Percentiles rank a stretch among this genome's conserved stretches.
Evolutionary conservation across 108 stramenopile species (phyloP).

Genomic region (Pseudonitzschia pungens): DNA sequence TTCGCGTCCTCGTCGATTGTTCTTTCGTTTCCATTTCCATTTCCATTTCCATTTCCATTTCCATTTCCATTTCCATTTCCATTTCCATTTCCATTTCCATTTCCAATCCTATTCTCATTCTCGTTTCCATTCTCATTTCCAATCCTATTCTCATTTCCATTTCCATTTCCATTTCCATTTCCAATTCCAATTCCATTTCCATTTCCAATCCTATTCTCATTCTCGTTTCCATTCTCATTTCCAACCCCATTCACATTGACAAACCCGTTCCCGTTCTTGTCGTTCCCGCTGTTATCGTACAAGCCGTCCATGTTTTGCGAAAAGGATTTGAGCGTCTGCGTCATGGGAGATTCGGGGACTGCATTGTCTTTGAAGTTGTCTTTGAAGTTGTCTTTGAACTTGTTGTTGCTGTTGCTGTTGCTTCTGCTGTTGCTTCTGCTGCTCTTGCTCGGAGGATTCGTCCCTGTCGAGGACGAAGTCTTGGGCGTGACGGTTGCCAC

Average conservation of each 20-base stretch:
- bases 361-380: not conserved
- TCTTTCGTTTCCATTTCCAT: not conserved
- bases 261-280: not conserved
- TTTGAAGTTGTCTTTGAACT: no score
- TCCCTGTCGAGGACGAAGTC: no score
- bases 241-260: not conserved
- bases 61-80: not conserved
- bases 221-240: not conserved
- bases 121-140: not conserved
- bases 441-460: not conserved
- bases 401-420: not conserved
- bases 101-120: not conserved
- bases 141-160: not conserved
- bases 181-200: no score
- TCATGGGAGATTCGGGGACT: not conserved
- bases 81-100: not conserved
- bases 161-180: not conserved
- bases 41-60: no score
- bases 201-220: no score
- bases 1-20: not conserved
- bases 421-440: not conserved
- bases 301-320: constrained; percentile 5
- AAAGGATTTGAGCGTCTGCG: not conserved
- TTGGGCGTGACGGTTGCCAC: not conserved
- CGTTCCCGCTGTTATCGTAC: not conserved